Base-by-base conservation (phyloP, 495 filamentous ascomycete genomes). In the Bacidia rubella region DNA sequence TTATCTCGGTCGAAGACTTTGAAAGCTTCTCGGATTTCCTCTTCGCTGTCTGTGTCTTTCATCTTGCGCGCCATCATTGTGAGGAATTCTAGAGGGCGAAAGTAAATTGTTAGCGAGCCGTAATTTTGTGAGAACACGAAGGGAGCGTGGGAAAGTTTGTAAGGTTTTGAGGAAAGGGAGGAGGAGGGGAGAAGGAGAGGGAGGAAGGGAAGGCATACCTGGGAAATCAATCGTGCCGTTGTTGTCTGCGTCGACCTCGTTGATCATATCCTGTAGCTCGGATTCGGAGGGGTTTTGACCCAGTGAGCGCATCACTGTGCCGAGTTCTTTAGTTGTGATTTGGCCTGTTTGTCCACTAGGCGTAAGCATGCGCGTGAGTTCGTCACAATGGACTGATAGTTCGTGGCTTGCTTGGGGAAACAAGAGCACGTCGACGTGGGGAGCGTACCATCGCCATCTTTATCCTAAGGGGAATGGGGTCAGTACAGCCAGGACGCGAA, bases 41-140 rank as follows among this genome's bases (percentile, higher is more conserved):
- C 93, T 74, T 98, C 93, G 47, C 90, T 96, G 64, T 97, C 92
- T 60, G 93, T 97, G 64, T 97, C 93, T 79, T 97, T 98, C 93
- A 98, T 98, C 76, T 97, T 97, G 63, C 93, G 82, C 50, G 93
- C 92, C 92, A 98, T 98, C 93, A 97, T 98, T 54, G 92, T 97
- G 52, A 97, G 78, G 74, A 98, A 98, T 61, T 98, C 92, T 95
- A 62, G 51, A 52, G 26, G 3, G 19, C 24, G 19, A 25, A 25
- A 51, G 58, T 32, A 39, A 3, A 25, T 21, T 2, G 43, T 56
- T 27, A 54, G 53, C 35, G 22, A 35, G 29, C 29, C 29, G 5
- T 15, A 15, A 7, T 35, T 15, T 35, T 15, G 29, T 35, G 29
- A 7, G 29, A 15, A 15, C 29, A 35, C 1, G 49, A 9, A 25